Evolutionary conservation across 1,284 basidiomycete genomes (phyloP).

Genomic region (Ustilago shanxiensis): DNA sequence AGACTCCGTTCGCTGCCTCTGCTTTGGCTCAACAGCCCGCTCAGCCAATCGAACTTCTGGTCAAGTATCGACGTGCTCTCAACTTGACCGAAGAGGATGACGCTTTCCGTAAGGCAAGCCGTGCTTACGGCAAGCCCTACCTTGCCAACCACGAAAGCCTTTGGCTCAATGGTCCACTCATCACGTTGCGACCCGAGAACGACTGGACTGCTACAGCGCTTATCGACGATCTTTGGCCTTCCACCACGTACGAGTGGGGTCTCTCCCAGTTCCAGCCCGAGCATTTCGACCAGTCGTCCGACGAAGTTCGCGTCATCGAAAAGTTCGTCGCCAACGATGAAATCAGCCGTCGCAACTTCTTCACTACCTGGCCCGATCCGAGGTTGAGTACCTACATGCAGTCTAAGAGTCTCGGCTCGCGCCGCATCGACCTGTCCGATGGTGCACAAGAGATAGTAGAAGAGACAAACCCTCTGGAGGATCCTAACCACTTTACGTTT

Average conservation of each 20-base stretch:
- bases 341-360: slow-evolving; percentile 50
- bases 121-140: slow-evolving; percentile 28
- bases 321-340: slow-evolving; percentile 46
- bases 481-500: slow-evolving; percentile 68
- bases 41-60: slow-evolving; percentile 56
- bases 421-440: slow-evolving; percentile 15
- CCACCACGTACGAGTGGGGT: slow-evolving; percentile 80
- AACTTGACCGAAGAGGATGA: slow-evolving; percentile 28
- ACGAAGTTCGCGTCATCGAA: slow-evolving; percentile 51
- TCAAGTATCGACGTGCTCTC: slow-evolving; percentile 43
- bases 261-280: slow-evolving; percentile 59
- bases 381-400: slow-evolving; percentile 57
- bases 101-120: slow-evolving; percentile 20
- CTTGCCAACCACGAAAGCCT: slow-evolving; percentile 50
- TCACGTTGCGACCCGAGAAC: slow-evolving; percentile 69
- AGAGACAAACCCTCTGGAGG: slow-evolving; percentile 59
- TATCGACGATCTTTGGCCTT: slow-evolving; percentile 78
- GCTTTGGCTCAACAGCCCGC: slow-evolving; percentile 1
- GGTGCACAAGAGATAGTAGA: slow-evolving; percentile 7
- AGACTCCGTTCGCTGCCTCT: slow-evolving; percentile 30
- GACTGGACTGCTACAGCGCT: slow-evolving; percentile 79
- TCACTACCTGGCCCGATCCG: slow-evolving; percentile 75
- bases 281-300: slow-evolving; percentile 35
- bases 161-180: slow-evolving; percentile 67
- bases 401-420: slow-evolving; percentile 37